Percentiles rank a stretch among this genome's conserved stretches.
Conservation (phyloP, 495 filamentous ascomycete species). For the Achaetomiella virescens region DNA sequence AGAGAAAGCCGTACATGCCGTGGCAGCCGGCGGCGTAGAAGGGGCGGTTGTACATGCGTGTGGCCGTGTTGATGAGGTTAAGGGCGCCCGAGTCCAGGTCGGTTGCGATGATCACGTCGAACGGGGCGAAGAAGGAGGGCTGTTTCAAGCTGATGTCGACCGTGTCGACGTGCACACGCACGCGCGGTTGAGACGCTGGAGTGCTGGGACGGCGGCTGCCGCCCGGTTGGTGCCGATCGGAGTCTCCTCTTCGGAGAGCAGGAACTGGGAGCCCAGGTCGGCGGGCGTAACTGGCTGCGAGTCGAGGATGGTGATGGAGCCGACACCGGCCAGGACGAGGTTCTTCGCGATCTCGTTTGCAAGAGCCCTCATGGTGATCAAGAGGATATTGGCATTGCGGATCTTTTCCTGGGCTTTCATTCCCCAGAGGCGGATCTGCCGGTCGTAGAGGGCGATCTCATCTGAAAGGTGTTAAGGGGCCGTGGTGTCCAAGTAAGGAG, state of each 20-base stretch:
- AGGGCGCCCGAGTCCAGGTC: slow-evolving; percentile 70
- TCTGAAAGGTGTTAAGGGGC: slow-evolving; percentile 44
- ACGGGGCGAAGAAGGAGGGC: slow-evolving; percentile 65
- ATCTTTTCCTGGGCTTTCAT: slow-evolving; percentile 87
- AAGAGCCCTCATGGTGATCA: slow-evolving; percentile 83
- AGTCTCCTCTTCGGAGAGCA: slow-evolving; percentile 58
- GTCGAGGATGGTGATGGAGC: slow-evolving; percentile 85
- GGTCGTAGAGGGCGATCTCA: slow-evolving; percentile 96
- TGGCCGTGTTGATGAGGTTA: slow-evolving; percentile 72
- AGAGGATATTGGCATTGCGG: slow-evolving; percentile 82
- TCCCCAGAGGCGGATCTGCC: slow-evolving; percentile 97
- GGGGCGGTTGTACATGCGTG: slow-evolving; percentile 63
- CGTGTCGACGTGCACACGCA: slow-evolving; percentile 65
- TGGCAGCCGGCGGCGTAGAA: slow-evolving; percentile 88
- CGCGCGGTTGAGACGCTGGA: slow-evolving; percentile 84
- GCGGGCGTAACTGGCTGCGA: slow-evolving; percentile 67
- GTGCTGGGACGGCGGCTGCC: slow-evolving; percentile 67
- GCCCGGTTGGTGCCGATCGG: slow-evolving; percentile 80
- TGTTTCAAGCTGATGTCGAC: slow-evolving; percentile 56
- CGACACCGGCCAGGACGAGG: slow-evolving; percentile 90
- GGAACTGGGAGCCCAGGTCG: slow-evolving; percentile 86
- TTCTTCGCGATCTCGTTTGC: slow-evolving; percentile 96
- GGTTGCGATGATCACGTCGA: slow-evolving; percentile 86
- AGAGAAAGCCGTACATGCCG: slow-evolving; percentile 91
- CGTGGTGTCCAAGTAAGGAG: neutral